Evolutionary conservation across 768 basidiomycete species (phyloP), one percentile per base, ranked within the genome.

Genomic region (Lactarius vividus): DNA sequence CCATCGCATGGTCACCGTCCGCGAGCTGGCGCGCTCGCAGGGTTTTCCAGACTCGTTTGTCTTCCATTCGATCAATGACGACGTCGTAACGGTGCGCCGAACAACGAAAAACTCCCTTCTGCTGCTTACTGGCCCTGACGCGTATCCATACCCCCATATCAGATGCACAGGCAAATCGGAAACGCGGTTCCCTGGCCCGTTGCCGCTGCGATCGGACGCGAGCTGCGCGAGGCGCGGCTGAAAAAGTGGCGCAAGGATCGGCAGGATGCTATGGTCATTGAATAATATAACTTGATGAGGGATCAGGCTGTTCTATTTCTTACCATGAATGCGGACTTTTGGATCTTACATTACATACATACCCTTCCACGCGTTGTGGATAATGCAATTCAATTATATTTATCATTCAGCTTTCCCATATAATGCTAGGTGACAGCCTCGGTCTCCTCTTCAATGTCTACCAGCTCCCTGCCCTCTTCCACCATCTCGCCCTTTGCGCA

Each of bases 401-500:
- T 26, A 49, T 4, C 3, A 26, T 49, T 26, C 4, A 23, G 44
- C n/a, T 10, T 11, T 13, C 37, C 15, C 37, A 37, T 13, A 37
- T 39, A 16, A 13, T 49, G 13, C 46, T 49, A 49, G 23, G 23
- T 13, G 26, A 16, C 16, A 6, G 6, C 35, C 42, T 64, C 60
- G 3, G n/a, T 71, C 13, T 78, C 80, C 60, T 78, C 77, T 61
- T 86, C 84, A 57, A 91, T 87, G 69, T 86, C 84, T 10, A 94
- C 86, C 61, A 95, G 74, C 72, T 93, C 88, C 74, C 80, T 80
- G 5, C 93, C 92, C 73, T 96, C 94, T 69, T 92, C 89, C 0
- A 96, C 94, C 87, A 95, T 93, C 76, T 95, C 91, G 3, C 95
- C 95, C 72, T 90, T 89, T 75, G 79, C 83, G 73, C 92, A 95